Percentiles rank a stretch among this genome's conserved stretches.
These are phyloP conservation scores for Phialemoniopsis sp. DNA, from an alignment of 2,329 filamentous ascomycete species.

Conservation along the genomic window DNA sequence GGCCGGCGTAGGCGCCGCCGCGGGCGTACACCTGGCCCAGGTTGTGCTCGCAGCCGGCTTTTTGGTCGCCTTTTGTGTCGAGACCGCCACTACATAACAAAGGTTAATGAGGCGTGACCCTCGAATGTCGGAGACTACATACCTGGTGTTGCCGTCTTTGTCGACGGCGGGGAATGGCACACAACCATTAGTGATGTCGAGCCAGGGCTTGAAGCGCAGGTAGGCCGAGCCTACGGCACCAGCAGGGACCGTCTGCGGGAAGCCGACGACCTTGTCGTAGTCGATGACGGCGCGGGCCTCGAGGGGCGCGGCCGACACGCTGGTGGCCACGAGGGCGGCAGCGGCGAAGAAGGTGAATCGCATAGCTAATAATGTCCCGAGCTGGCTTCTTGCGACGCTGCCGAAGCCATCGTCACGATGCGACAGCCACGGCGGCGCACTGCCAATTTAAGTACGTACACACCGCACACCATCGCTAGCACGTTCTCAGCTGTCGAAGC, in stretches of 20 bases:
- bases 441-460: no score
- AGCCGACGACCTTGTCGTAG: conserved; percentile 40
- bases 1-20: conserved; percentile 17
- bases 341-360: not conserved
- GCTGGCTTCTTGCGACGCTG: no score
- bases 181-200: conserved; percentile 54
- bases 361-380: no score
- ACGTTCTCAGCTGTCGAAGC: no score
- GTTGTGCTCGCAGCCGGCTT: conserved; percentile 24
- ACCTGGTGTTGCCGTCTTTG: conserved; percentile 52
- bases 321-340: conserved; percentile 3
- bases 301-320: conserved; percentile 3
- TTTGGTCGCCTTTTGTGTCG: conserved; percentile 19
- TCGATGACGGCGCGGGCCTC: conserved; percentile 17
- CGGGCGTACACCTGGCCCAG: conserved; percentile 34
- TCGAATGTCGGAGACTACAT: no score
- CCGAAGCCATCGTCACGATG: no score
- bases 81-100: conserved; percentile 29
- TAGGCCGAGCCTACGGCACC: conserved; percentile 40
- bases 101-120: no score
- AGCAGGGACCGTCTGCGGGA: conserved; percentile 46
- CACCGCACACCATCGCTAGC: no score
- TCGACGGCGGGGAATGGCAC: conserved; percentile 61
- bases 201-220: conserved; percentile 50
- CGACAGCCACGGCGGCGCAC: no score